Evolutionary conservation across 306 rosid species (phyloP).

Genomic region (Cucurbita maxima): DNA sequence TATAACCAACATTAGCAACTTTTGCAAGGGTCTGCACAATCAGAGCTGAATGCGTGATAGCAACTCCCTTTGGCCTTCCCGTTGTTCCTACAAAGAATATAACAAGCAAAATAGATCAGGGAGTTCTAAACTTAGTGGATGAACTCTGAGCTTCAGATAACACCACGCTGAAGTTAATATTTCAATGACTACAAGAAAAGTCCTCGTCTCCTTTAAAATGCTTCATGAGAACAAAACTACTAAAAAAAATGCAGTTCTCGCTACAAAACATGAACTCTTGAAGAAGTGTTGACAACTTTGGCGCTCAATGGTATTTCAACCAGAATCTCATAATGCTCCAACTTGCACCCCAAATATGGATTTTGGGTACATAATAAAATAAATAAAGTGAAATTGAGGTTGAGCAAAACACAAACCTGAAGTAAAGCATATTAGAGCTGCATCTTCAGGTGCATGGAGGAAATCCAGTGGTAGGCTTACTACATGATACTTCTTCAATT

Average conservation of each 20-base stretch:
- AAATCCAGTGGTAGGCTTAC: conserved; percentile 22
- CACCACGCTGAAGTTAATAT: neutral
- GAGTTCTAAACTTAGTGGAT: neutral
- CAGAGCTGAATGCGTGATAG: conserved; percentile 62
- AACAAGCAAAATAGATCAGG: neutral
- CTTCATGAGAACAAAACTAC: neutral
- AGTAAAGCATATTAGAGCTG: conserved; percentile 68
- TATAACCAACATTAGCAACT: conserved; percentile 61
- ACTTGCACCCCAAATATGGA: neutral
- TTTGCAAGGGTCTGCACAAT: conserved; percentile 66
- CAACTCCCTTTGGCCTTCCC: conserved; percentile 84
- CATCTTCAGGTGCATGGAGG: conserved; percentile 53
- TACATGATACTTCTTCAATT: conserved; percentile 26
- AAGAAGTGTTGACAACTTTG: neutral
- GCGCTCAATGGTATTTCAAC: neutral
- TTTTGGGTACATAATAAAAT: neutral
- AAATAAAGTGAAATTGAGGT: neutral
- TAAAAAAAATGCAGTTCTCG: neutral
- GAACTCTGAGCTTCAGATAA: neutral
- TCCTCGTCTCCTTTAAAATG: neutral
- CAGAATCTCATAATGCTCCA: neutral
- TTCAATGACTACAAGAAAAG: neutral
- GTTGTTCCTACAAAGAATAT: conserved; percentile 51
- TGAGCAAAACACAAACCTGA: conserved; percentile 42
- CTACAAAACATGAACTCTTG: neutral